Base-by-base conservation (phyloP, 768 basidiomycete genomes). In the Kwoniella europaea region DNA sequence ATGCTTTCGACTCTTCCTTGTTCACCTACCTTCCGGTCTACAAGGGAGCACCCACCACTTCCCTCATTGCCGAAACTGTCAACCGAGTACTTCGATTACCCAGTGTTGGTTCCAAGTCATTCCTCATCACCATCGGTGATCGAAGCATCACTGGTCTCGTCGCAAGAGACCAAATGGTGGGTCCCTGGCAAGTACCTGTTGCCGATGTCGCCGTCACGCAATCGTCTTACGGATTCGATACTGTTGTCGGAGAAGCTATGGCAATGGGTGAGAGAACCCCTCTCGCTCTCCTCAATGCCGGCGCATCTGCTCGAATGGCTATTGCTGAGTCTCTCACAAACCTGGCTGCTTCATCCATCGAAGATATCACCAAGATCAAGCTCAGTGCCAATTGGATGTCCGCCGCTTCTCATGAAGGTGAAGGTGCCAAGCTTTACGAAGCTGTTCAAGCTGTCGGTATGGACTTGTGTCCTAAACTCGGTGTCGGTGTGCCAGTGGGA, bases 321-420 rank as follows among this genome's bases (percentile, higher is more conserved):
- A 90, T 99, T 56, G 96, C 89, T 2, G 97, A 99, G 82, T 88
- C 97, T 0, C 87, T 99, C 54, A 94, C 91, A 76, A 99, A 98
- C 84, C 87, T 98, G 69, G 89, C 88, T 0, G 94, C 97, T 5
- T 90, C 95, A 1, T 87, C 88, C 59, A 85, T 95, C 52, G 88
- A 88, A 3, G 87, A 88, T 27, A 85, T 98, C 43, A 86, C 87
- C 2, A 86, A 87, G 67, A 89, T 97, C 78, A 99, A 99, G 84
- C 87, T 99, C n/a, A 95, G 93, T 73, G 96, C 96, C 57, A 99
- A 99, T 83, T 99, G 97, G 97, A 99, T 99, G 97, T 94, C 92
- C 70, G 94, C 95, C 3, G 93, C 96, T 5, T 90, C 90, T 10
- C 89, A 76, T 91, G 95, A 56, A 55, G 84, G 83, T n/a, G 96